These are phyloP conservation scores for Hymenoscyphus occultus DNA, from an alignment of 2,329 filamentous ascomycete species.

Conservation along the genomic window DNA sequence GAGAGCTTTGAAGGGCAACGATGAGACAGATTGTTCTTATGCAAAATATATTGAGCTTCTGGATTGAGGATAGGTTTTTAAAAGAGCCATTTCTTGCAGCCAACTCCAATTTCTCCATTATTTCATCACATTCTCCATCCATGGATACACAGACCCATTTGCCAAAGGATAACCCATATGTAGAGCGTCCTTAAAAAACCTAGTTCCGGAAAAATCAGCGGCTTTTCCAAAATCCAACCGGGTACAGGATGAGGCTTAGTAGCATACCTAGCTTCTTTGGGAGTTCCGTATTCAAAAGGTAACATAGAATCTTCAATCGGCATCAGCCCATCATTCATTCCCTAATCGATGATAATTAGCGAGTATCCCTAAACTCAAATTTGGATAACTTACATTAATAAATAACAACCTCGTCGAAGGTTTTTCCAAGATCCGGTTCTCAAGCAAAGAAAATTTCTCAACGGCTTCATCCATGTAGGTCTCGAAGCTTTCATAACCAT, in stretches of 20 bases:
- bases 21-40: no score
- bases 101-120: not conserved
- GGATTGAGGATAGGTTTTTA: not conserved
- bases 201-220: conserved; percentile 5
- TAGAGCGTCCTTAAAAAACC: conserved; percentile 55
- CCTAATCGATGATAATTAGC: conserved; percentile 39
- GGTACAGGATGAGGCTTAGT: not conserved
- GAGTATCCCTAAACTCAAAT: not conserved
- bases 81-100: not conserved
- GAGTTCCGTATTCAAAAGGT: conserved; percentile 60
- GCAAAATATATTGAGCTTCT: not conserved
- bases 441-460: conserved; percentile 60
- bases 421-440: conserved; percentile 54
- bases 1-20: no score
- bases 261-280: conserved; percentile 58
- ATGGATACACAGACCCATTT: conserved; percentile 56
- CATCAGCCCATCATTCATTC: conserved; percentile 61
- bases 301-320: conserved; percentile 66
- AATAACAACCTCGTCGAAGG: conserved; percentile 57
- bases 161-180: conserved; percentile 68
- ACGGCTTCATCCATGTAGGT: conserved; percentile 54
- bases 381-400: conserved; percentile 50
- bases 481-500: conserved; percentile 56
- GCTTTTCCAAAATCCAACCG: not conserved
- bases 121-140: conserved; percentile 54